Conservation (phyloP, 345 rosid genomes). For the Durio zibethinus region DNA sequence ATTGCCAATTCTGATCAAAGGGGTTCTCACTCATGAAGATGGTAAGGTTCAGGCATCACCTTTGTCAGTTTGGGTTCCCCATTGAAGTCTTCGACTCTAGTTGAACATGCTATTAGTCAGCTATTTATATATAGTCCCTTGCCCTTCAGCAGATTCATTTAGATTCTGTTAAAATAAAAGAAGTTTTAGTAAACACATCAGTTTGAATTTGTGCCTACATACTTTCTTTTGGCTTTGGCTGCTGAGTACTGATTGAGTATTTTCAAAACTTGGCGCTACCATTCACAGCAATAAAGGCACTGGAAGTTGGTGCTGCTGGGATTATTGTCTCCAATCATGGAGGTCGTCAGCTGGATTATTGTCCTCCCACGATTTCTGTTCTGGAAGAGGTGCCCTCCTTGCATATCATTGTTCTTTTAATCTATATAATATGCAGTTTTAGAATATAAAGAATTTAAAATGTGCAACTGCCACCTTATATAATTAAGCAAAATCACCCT, state of each 20-base stretch:
- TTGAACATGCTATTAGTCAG: background rate
- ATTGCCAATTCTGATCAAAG: slow-evolving; percentile 77
- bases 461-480: background rate
- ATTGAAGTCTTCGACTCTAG: background rate
- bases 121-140: slow-evolving; percentile 7
- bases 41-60: slow-evolving; percentile 35
- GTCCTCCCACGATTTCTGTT: slow-evolving; percentile 51
- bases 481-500: background rate
- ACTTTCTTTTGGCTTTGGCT: background rate
- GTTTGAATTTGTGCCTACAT: background rate
- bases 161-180: background rate
- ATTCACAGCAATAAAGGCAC: slow-evolving; percentile 50
- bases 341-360: slow-evolving; percentile 59
- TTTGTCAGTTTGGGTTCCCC: background rate
- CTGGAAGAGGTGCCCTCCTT: slow-evolving; percentile 51
- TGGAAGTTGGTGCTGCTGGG: slow-evolving; percentile 56
- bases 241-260: background rate
- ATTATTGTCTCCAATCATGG: slow-evolving; percentile 73
- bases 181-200: background rate
- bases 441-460: background rate
- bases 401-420: background rate
- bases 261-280: background rate
- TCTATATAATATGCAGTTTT: background rate
- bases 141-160: slow-evolving; percentile 23
- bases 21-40: slow-evolving; percentile 78